A percentile compares a stretch with the other conserved stretches of the same genome.
These are phyloP conservation scores for Diospyros kaki DNA, from an alignment of 148 eudicot species.

Conservation along the genomic window DNA sequence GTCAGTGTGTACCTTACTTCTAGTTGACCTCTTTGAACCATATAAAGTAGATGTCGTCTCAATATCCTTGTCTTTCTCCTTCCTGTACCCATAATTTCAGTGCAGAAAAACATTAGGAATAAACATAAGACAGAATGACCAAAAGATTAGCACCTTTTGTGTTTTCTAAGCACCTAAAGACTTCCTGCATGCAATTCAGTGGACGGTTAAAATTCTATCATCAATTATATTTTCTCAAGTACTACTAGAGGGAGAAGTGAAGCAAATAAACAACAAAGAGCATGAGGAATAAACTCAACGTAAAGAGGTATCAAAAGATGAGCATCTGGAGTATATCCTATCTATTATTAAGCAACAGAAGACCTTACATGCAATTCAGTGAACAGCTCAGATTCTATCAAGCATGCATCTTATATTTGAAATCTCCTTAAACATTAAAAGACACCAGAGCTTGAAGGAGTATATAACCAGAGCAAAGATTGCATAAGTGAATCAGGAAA, in stretches of 20 bases:
- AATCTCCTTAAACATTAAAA: background rate
- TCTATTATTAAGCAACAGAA: too few species aligned
- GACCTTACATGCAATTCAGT: too few species aligned
- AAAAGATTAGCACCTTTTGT: background rate
- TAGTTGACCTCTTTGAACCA: slow-evolving; percentile 31
- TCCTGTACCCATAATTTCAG: slow-evolving; percentile 34
- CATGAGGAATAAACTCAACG: too few species aligned
- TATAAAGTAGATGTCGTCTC: slow-evolving; percentile 23
- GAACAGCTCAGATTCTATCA: background rate
- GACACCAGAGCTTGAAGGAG: background rate
- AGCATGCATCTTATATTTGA: slow-evolving; percentile 9
- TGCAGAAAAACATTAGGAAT: slow-evolving; percentile 1
- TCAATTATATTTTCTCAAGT: too few species aligned
- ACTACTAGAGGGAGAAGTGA: too few species aligned
- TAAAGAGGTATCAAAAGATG: too few species aligned
- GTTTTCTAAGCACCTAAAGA: background rate
- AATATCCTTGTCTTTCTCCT: slow-evolving; percentile 35
- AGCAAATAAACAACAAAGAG: too few species aligned
- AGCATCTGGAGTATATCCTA: too few species aligned
- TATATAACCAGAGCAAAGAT: background rate
- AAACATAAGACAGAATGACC: background rate
- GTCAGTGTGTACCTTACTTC: slow-evolving; percentile 35
- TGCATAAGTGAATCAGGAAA: background rate
- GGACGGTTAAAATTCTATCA: background rate
- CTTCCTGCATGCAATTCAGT: background rate